phyloP scores from a whole-genome alignment of 2,329 filamentous ascomycete species.

The Trichoderma arundinaceum region DNA sequence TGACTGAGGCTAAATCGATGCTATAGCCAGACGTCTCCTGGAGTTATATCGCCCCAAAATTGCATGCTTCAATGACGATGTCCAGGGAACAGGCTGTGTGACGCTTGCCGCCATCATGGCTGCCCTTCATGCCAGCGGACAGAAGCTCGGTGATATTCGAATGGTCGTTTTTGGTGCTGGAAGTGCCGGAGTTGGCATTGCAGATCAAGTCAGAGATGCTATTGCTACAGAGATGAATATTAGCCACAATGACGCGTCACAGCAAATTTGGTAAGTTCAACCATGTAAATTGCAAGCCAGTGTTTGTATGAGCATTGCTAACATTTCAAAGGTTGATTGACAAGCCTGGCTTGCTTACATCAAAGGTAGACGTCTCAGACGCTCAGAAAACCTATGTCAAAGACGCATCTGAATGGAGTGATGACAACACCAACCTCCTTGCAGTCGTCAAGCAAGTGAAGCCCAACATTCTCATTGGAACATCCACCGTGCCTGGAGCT shows the following conservation, averaged over 20 bases:
- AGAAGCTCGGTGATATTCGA: conserved; percentile 70
- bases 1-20: background rate
- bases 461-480: conserved; percentile 83
- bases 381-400: conserved; percentile 73
- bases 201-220: conserved; percentile 81
- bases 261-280: conserved; percentile 72
- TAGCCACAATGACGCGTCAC: conserved; percentile 73
- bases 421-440: conserved; percentile 63
- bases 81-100: conserved; percentile 87
- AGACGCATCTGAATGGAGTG: conserved; percentile 66
- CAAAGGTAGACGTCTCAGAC: conserved; percentile 64
- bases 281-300: too few relatives aligned
- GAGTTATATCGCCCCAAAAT: conserved; percentile 76
- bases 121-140: conserved; percentile 70
- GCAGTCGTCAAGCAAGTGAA: conserved; percentile 72
- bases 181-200: conserved; percentile 83
- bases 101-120: conserved; percentile 83
- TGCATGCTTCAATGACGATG: conserved; percentile 89
- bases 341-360: conserved; percentile 76
- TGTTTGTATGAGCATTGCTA: background rate
- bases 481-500: conserved; percentile 75
- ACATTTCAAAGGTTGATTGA: conserved; percentile 69
- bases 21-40: conserved; percentile 69
- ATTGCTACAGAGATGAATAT: conserved; percentile 72
- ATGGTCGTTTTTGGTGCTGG: conserved; percentile 82